These are phyloP conservation scores for Arachnopeziza araneosa DNA, from an alignment of 2,329 filamentous ascomycete genomes.

Conservation along the genomic window DNA sequence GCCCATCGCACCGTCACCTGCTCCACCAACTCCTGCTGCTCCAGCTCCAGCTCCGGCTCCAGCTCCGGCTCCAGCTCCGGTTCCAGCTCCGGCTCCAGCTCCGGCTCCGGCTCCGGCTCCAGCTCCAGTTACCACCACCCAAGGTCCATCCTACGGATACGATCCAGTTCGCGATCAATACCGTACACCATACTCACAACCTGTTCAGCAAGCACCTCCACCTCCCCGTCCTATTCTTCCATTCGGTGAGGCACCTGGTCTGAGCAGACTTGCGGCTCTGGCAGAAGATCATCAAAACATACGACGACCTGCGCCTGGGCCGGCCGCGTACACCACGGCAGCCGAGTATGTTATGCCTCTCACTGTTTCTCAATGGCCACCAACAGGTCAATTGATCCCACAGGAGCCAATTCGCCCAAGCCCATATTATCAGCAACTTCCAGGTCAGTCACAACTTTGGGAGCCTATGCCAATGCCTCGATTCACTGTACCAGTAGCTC, in stretches of 20 bases:
- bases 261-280: background rate
- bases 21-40: background rate
- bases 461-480: background rate
- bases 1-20: background rate
- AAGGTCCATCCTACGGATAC: slow-evolving; percentile 13
- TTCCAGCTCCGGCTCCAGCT: slow-evolving; percentile 1
- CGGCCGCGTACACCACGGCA: background rate
- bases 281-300: background rate
- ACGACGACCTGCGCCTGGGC: background rate
- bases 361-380: background rate
- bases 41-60: background rate
- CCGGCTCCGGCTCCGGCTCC: slow-evolving; percentile 1
- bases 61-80: background rate
- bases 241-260: background rate
- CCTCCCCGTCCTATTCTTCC: slow-evolving; percentile 5
- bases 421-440: background rate
- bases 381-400: background rate
- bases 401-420: background rate
- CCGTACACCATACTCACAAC: slow-evolving; percentile 10
- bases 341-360: background rate
- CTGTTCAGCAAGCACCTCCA: background rate
- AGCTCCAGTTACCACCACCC: background rate
- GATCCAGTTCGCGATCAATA: slow-evolving; percentile 21
- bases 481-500: background rate
- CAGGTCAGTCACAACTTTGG: background rate